phyloP scores from a whole-genome alignment of 768 basidiomycete genomes.

The Cyathus striatus region DNA sequence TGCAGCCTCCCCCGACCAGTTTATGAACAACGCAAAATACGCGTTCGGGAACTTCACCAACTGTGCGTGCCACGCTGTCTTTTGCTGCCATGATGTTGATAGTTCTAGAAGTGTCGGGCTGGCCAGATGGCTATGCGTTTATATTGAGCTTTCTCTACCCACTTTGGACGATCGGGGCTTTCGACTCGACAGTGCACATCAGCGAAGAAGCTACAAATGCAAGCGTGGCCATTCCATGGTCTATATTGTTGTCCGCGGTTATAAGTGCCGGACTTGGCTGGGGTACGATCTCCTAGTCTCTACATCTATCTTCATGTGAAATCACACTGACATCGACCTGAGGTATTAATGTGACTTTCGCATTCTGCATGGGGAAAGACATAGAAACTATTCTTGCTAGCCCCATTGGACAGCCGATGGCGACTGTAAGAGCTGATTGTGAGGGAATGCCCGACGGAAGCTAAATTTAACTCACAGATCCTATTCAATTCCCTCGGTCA shows the following conservation, averaged over 20 bases:
- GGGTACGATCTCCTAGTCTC: conserved; percentile 31
- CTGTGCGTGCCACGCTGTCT: conserved; percentile 23
- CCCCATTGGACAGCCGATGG: no score
- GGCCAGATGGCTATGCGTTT: conserved; percentile 57
- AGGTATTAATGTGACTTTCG: conserved; percentile 58
- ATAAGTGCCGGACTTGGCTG: conserved; percentile 55
- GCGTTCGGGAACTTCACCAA: conserved; percentile 62
- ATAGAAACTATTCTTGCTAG: conserved; percentile 32
- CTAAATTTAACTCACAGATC: conserved; percentile 58
- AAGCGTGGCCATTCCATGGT: conserved; percentile 61
- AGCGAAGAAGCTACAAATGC: conserved; percentile 72
- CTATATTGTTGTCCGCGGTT: conserved; percentile 51
- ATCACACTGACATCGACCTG: neutral
- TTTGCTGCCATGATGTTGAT: neutral
- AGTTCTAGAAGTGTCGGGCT: conserved; percentile 39
- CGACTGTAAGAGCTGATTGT: no score
- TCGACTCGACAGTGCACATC: conserved; percentile 60
- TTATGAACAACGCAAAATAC: conserved; percentile 54
- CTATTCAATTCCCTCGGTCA: conserved; percentile 44
- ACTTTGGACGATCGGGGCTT: conserved; percentile 39
- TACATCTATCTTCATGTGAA: no score
- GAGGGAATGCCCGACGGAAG: no score
- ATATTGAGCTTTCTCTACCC: conserved; percentile 36
- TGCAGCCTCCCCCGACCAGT: conserved; percentile 50
- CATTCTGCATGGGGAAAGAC: conserved; percentile 57